Evolutionary conservation across 306 rosid species (phyloP).

Genomic region (Vicia faba): DNA sequence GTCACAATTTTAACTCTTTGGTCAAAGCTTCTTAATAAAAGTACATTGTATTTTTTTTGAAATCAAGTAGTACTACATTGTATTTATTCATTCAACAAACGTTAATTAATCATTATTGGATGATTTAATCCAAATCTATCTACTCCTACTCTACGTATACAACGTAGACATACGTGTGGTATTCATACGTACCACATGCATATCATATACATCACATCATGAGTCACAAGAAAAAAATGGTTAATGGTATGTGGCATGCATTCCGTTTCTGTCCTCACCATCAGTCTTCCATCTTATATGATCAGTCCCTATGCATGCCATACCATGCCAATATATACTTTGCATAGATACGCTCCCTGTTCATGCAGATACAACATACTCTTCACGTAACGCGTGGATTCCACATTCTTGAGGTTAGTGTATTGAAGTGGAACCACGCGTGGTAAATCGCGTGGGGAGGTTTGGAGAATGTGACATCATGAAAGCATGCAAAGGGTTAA

Average conservation of each 20-base stretch:
- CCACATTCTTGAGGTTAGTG: rapidly evolving
- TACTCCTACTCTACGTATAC: too few relatives aligned
- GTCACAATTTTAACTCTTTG: too few relatives aligned
- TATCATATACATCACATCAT: not conserved
- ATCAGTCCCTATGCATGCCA: conserved; percentile 76
- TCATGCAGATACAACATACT: not conserved
- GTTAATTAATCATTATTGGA: too few relatives aligned
- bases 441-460: conserved; percentile 4
- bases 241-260: conserved; percentile 65
- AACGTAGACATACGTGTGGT: too few relatives aligned
- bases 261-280: conserved; percentile 47
- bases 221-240: not conserved
- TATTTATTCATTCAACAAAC: too few relatives aligned
- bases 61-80: too few relatives aligned
- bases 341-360: conserved; percentile 48
- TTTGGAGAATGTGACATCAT: conserved; percentile 43
- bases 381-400: not conserved
- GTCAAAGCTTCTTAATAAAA: too few relatives aligned
- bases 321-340: conserved; percentile 77
- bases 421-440: not conserved
- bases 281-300: conserved; percentile 36
- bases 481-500: conserved; percentile 48
- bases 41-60: too few relatives aligned
- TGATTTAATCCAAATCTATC: too few relatives aligned
- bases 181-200: not conserved